Evolutionary conservation across 208 protist genomes (phyloP).

Genomic region (Crithidia bombi): DNA sequence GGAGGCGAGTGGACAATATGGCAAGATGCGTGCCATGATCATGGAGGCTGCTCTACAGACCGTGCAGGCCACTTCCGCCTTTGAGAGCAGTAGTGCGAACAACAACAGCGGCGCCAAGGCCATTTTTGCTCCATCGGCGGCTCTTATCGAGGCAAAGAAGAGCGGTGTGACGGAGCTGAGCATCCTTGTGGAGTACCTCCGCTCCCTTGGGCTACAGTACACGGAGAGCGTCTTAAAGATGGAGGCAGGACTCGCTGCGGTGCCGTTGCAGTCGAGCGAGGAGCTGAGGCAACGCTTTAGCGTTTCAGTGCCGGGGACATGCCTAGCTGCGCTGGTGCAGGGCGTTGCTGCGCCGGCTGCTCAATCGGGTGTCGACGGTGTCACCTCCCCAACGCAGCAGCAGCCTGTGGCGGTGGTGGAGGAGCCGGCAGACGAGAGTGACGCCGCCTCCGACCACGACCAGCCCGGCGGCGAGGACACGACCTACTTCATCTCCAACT

Average conservation of each 20-base stretch:
- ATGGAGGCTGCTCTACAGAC: slow-evolving; percentile 77
- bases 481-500: slow-evolving; percentile 88
- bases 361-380: background rate
- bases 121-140: slow-evolving; percentile 51
- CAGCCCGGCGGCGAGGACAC: slow-evolving; percentile 65
- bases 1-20: slow-evolving; percentile 73
- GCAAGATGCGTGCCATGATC: slow-evolving; percentile 91
- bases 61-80: slow-evolving; percentile 22
- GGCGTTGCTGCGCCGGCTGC: background rate
- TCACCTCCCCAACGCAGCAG: background rate
- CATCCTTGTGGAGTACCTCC: slow-evolving; percentile 69
- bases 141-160: slow-evolving; percentile 52
- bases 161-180: slow-evolving; percentile 55
- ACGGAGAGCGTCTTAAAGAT: slow-evolving; percentile 77
- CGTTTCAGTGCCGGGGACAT: slow-evolving; percentile 4
- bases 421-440: slow-evolving; percentile 8
- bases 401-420: slow-evolving; percentile 14
- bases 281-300: slow-evolving; percentile 22
- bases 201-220: slow-evolving; percentile 78
- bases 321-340: slow-evolving; percentile 15
- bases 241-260: slow-evolving; percentile 56
- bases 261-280: slow-evolving; percentile 23
- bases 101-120: slow-evolving; percentile 2
- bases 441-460: slow-evolving; percentile 27
- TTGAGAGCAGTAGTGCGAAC: background rate